phyloP scores from a whole-genome alignment of 495 filamentous ascomycete species.

The Amorphotheca resinae region DNA sequence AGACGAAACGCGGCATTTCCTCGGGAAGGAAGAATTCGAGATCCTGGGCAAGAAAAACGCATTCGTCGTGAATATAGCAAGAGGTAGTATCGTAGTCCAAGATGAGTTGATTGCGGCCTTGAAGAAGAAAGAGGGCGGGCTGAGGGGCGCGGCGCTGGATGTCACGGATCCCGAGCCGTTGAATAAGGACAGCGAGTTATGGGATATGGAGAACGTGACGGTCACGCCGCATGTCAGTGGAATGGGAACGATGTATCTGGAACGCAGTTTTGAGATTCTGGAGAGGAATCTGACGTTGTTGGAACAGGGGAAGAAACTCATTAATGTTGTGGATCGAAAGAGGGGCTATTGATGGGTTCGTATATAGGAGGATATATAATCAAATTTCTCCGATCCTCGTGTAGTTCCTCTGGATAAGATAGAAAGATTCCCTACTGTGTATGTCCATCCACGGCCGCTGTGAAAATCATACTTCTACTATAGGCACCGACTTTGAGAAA shows the following conservation, averaged over 20 bases:
- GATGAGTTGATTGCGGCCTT: constrained; percentile 53
- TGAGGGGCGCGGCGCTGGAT: constrained; percentile 69
- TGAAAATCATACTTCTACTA: no score
- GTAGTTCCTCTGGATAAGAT: no score
- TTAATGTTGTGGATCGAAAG: constrained; percentile 55
- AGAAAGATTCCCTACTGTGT: no score
- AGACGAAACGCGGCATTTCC: constrained; percentile 46
- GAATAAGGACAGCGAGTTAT: constrained; percentile 55
- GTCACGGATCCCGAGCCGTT: constrained; percentile 82
- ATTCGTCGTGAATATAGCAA: constrained; percentile 62
- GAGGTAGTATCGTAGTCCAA: constrained; percentile 60
- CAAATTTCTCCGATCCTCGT: no score
- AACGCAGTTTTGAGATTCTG: constrained; percentile 47
- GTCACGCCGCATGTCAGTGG: constrained; percentile 75
- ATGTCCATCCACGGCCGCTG: no score
- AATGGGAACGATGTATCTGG: constrained; percentile 41
- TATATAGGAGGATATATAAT: no score
- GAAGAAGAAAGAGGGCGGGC: constrained; percentile 29
- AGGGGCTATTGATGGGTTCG: constrained; percentile 50
- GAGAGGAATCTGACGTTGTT: constrained; percentile 46
- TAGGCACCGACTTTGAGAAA: no score
- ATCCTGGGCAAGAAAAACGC: constrained; percentile 45
- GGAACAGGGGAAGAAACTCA: constrained; percentile 44
- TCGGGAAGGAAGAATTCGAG: constrained; percentile 53
- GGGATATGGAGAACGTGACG: constrained; percentile 58